phyloP scores from a whole-genome alignment of 2,329 filamentous ascomycete genomes.

The Cladosporium sp. region DNA sequence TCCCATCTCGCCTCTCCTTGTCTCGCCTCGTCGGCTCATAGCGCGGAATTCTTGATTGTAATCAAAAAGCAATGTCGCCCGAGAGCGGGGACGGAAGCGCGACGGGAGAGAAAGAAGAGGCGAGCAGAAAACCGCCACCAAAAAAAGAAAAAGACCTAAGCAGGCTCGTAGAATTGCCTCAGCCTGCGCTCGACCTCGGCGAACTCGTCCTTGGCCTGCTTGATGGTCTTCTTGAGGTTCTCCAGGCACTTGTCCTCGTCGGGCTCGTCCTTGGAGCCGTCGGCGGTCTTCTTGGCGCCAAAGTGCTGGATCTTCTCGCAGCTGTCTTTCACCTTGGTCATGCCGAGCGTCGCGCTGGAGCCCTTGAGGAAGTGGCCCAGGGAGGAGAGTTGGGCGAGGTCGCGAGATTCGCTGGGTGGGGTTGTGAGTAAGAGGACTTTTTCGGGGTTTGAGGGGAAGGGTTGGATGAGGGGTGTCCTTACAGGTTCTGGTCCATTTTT shows the following conservation, averaged over 20 bases:
- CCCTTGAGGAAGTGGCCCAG: constrained; percentile 97
- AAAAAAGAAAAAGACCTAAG: constrained; percentile 32
- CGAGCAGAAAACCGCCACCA: neutral
- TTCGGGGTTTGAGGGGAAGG: neutral
- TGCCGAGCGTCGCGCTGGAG: constrained; percentile 87
- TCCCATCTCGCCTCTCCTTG: no score
- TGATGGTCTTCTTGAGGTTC: constrained; percentile 65
- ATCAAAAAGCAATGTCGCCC: no score
- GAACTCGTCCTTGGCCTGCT: constrained; percentile 69
- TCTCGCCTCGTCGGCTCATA: no score
- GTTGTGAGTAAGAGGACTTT: neutral
- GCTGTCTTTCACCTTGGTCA: constrained; percentile 83
- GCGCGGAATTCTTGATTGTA: no score
- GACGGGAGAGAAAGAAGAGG: no score
- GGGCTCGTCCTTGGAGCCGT: constrained; percentile 61
- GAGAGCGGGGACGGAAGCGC: no score
- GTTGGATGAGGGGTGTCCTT: no score
- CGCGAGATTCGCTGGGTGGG: constrained; percentile 53
- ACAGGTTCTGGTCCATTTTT: constrained; percentile 81
- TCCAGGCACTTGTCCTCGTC: constrained; percentile 65
- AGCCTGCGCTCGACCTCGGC: constrained; percentile 66
- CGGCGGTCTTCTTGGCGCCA: constrained; percentile 75
- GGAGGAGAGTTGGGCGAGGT: constrained; percentile 71
- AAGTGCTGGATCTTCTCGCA: constrained; percentile 97
- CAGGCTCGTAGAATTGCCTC: constrained; percentile 59